A percentile compares a stretch with the other conserved stretches of the same genome.
These are phyloP conservation scores for Euryodendron excelsum DNA, from an alignment of 148 eudicot genomes.

Conservation along the genomic window DNA sequence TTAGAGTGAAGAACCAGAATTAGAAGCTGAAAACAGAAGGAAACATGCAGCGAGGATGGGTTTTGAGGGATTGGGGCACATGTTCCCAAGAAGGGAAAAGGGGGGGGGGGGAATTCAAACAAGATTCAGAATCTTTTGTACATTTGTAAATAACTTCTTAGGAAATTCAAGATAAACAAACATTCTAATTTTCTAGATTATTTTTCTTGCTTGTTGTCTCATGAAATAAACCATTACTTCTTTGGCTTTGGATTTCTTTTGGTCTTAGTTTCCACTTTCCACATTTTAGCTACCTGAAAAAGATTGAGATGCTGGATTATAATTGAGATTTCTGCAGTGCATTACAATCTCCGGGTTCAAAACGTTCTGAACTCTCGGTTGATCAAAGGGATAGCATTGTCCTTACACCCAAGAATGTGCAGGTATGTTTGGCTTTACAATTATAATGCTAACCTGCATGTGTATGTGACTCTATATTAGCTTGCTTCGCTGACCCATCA, in stretches of 20 bases:
- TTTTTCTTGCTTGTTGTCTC: not conserved
- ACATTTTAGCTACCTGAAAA: not conserved
- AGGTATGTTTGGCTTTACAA: slow-evolving; percentile 45
- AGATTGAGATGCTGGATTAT: slow-evolving; percentile 16
- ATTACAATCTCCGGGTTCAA: slow-evolving; percentile 66
- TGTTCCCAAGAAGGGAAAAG: too few relatives aligned
- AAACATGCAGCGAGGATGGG: too few relatives aligned
- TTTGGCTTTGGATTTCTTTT: not conserved
- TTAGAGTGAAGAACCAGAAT: too few relatives aligned
- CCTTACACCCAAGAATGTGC: slow-evolving; percentile 94
- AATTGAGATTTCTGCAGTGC: slow-evolving; percentile 46
- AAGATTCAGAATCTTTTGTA: too few relatives aligned
- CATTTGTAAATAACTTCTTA: too few relatives aligned
- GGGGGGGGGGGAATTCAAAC: too few relatives aligned
- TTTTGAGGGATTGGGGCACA: too few relatives aligned
- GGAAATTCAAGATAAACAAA: not conserved
- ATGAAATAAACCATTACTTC: not conserved
- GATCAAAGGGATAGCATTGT: slow-evolving; percentile 78
- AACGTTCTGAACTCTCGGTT: slow-evolving; percentile 54
- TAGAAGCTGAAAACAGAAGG: too few relatives aligned
- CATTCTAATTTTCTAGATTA: not conserved
- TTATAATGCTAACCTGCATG: not conserved
- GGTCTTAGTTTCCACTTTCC: not conserved
- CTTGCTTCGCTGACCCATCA: not conserved
- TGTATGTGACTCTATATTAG: not conserved